Evolutionary conservation across 371 early-diverging fungal species (phyloP), one percentile per base, ranked within the genome.

Genomic region (Apophysomyces ossiformis): DNA sequence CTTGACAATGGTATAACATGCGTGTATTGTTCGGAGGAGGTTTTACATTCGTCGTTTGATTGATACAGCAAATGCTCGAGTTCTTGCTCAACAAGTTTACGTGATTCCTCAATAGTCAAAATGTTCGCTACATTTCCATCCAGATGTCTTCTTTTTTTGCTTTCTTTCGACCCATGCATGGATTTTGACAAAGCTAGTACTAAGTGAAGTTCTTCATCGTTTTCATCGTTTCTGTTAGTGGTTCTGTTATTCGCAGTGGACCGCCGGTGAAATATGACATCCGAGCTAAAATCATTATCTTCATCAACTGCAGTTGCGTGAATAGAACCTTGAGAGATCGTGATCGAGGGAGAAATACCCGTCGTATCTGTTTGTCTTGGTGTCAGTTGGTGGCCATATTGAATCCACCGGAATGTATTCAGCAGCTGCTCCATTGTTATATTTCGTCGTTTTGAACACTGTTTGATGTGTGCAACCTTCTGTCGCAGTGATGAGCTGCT

Each of bases 331-430:
- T 15, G 57, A 16, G 37, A 58, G 3, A 15, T 36, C 26, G 47
- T 35, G 39, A 21, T 57, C 59, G 44, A 15, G n/a, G 47, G 32
- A 21, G 21, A 21, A 7, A 18, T 21, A 7, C 21, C 21, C 16
- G 21, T 26, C 6, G 15, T 3, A n/a, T 1, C 7, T 3, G 44
- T 3, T 50, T 32, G 9, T 26, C 44, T 4, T 1, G 47, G 60
- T 50, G 58, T 37, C 9, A 70, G 72, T 15, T 37, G 37, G 57
- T 79, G 74, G 12, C 76, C 79, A 70, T 76, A 79, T 18, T 70
- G 69, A 35, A 73, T 69, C 79, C 79, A 79, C 21, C 67, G 70
- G 16, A 71, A 54, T 15, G 66, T 67, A 21, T 65, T 66, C n/a
- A 71, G 26, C 47, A 74, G 58, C 18, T 70, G 64, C 9, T 64